These are phyloP conservation scores for Epithemia pelagica DNA, from an alignment of 108 stramenopile species.

Conservation along the genomic window DNA sequence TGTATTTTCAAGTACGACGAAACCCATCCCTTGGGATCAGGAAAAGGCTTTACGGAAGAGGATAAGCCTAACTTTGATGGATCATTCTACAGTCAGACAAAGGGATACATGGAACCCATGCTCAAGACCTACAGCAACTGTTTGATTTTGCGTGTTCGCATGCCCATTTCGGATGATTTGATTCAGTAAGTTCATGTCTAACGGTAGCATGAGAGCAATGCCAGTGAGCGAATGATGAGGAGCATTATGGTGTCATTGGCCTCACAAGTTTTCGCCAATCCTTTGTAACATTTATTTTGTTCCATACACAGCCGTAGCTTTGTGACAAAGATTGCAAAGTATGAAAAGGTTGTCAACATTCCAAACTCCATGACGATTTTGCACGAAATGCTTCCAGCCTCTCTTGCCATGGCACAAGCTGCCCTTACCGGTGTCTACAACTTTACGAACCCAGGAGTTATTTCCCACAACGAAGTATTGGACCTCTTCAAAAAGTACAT, in stretches of 20 bases:
- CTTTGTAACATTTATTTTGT: too few relatives aligned
- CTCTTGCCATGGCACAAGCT: slow-evolving; percentile 86
- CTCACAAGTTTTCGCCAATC: too few relatives aligned
- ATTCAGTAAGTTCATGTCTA: background rate
- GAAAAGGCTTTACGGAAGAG: slow-evolving; percentile 95
- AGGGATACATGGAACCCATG: slow-evolving; percentile 97
- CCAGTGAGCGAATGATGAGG: too few relatives aligned
- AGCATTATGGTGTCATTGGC: too few relatives aligned
- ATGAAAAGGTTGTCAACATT: slow-evolving; percentile 93
- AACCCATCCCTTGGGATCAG: slow-evolving; percentile 83
- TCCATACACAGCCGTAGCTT: slow-evolving; percentile 96
- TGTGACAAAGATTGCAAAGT: slow-evolving; percentile 99
- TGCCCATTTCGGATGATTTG: slow-evolving; percentile 98
- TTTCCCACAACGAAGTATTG: slow-evolving; percentile 98
- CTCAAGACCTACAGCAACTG: slow-evolving; percentile 82
- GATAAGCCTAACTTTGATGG: slow-evolving; percentile 95
- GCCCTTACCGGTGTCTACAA: slow-evolving; percentile 95
- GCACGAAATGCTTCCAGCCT: slow-evolving; percentile 94
- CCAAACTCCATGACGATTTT: slow-evolving; percentile 99
- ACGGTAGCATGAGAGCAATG: too few relatives aligned
- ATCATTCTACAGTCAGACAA: slow-evolving; percentile 98
- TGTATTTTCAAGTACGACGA: slow-evolving; percentile 99
- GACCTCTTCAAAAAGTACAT: slow-evolving; percentile 97
- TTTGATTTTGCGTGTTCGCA: slow-evolving; percentile 93
- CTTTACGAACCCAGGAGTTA: slow-evolving; percentile 99